Conservation (phyloP, 495 filamentous ascomycete genomes). For the Astrothelium macrocarpum region DNA sequence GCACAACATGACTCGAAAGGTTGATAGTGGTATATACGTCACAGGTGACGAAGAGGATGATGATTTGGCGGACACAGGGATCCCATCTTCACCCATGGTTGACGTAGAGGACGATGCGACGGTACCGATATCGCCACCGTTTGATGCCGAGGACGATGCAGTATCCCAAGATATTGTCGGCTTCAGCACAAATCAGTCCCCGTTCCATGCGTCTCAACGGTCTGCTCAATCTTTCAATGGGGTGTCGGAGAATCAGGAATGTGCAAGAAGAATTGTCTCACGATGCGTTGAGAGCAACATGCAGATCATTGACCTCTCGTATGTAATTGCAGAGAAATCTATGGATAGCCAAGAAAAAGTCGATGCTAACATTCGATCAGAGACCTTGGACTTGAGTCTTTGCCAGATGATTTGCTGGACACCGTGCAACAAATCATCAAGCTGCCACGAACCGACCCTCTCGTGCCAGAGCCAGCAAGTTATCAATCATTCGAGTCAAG, state of each 20-base stretch:
- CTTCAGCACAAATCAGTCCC: background rate
- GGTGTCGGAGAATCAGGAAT: constrained; percentile 35
- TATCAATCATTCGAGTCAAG: constrained; percentile 45
- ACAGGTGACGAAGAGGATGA: constrained; percentile 50
- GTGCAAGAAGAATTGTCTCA: background rate
- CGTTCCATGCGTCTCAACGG: constrained; percentile 1
- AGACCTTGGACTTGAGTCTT: constrained; percentile 25
- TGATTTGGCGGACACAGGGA: constrained; percentile 18
- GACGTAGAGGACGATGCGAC: constrained; percentile 28
- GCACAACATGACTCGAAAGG: constrained; percentile 49
- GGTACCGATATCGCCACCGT: too few relatives aligned
- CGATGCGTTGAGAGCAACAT: constrained; percentile 50
- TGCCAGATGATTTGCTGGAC: constrained; percentile 39
- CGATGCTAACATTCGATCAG: constrained; percentile 17
- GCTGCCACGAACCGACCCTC: constrained; percentile 32
- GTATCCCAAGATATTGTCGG: constrained; percentile 12
- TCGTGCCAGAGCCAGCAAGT: constrained; percentile 36
- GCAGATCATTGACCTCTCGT: constrained; percentile 59
- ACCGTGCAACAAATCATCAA: constrained; percentile 52
- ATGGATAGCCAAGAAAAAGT: constrained; percentile 17
- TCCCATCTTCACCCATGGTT: constrained; percentile 20
- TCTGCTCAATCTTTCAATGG: constrained; percentile 39
- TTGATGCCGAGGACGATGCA: constrained; percentile 26
- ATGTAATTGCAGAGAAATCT: constrained; percentile 24
- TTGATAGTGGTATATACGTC: constrained; percentile 82